These are phyloP conservation scores for Postia placenta DNA, from an alignment of 768 basidiomycete species.

Conservation along the genomic window DNA sequence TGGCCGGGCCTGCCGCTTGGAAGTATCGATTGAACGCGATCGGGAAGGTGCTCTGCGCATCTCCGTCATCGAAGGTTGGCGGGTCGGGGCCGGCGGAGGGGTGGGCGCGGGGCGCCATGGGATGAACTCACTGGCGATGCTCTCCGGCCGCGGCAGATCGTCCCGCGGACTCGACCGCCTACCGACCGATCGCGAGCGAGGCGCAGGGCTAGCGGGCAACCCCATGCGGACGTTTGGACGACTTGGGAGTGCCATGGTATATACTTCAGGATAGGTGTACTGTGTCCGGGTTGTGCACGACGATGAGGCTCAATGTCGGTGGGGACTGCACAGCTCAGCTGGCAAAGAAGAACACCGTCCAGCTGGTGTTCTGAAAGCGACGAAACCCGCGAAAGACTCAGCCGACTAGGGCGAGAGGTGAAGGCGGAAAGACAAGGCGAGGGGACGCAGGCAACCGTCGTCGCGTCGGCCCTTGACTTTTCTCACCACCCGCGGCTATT, in stretches of 20 bases:
- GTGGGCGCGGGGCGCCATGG: conserved; percentile 2
- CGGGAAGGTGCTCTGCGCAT: not conserved
- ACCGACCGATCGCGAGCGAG: conserved; percentile 28
- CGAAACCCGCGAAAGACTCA: conserved; percentile 4
- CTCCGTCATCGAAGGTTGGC: conserved; percentile 8
- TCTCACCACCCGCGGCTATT: not conserved
- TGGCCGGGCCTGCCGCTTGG: not conserved
- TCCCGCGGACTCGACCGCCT: conserved; percentile 7
- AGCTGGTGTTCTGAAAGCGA: conserved; percentile 4
- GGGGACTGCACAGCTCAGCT: conserved; percentile 13
- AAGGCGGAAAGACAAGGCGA: conserved; percentile 3
- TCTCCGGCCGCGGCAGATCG: conserved; percentile 13
- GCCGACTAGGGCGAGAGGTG: conserved; percentile 12
- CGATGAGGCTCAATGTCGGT: not conserved
- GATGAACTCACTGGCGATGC: conserved; percentile 14
- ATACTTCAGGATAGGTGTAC: not conserved
- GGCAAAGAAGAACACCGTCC: conserved; percentile 6
- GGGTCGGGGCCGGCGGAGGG: conserved; percentile 15
- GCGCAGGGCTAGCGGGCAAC: conserved; percentile 34
- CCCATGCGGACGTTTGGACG: conserved; percentile 24
- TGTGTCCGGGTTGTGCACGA: not conserved
- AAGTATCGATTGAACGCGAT: conserved; percentile 3
- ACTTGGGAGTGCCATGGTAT: conserved; percentile 16
- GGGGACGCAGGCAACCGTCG: not conserved
- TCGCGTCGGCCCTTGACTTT: not conserved